Base-by-base conservation (phyloP, 2,329 filamentous ascomycete genomes). In the Fusarium paranaense region DNA sequence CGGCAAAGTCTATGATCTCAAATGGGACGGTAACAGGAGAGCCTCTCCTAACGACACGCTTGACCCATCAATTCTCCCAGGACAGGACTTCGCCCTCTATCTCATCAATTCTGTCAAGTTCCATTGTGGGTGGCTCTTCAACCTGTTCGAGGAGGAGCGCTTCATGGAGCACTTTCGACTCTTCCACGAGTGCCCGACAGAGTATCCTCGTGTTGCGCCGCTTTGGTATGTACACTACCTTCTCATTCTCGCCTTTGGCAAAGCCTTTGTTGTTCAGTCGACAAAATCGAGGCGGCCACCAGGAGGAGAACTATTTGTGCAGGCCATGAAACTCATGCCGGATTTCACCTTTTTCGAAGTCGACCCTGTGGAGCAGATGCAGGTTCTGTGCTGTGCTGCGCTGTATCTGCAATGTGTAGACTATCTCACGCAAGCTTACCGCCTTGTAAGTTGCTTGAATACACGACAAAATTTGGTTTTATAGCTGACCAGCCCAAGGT, bases 191-290 rank as follows among this genome's bases (percentile, higher is more conserved):
- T 8, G 40, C 4, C 63, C 69, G 27, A 1, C 35, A 16, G 70
- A 62, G 16, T 61, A 69, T 30, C 5, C 64, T 2, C 61, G 45
- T 2, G 18, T 57, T 6, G 61, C 65, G 0, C 58, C 74, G 11
- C 52, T 76, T 5, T 76, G 74, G 74, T 73, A 75, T 47, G 30
- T 75, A 9, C 74, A 76, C 38, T 76, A 76, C 10, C 67, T 76
- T 8, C 50, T 76, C 13, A 58, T 76, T 5, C 32, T 76, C 20
- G 74, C 74, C 2, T 67, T 76, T 25, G 74, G 74, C 2, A 75
- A 76, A 11, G 69, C 74, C 0, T 76, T 76, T 40, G 70, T 76
- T 25, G 70, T 73, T 3, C 74, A 76, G 8, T 69, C 67, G 2
- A 69, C 66, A 5, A 76, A 75, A 20, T 71, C 72, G 5, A 61